These are phyloP conservation scores for Corymbia maculata DNA, from an alignment of 345 rosid genomes.

Conservation along the genomic window DNA sequence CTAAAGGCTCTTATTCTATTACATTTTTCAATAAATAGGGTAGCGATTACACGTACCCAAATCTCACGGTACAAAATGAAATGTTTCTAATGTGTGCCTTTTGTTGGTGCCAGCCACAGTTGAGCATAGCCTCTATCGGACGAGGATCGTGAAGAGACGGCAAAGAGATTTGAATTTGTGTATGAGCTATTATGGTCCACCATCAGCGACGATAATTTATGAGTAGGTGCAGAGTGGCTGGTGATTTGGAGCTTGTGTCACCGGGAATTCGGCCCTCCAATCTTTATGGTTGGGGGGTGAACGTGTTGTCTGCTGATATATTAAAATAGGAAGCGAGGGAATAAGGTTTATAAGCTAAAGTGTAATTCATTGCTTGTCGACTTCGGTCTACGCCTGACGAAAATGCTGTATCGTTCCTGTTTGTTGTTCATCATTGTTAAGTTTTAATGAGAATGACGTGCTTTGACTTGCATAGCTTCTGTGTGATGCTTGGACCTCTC, in stretches of 20 bases:
- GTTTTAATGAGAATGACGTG: background rate
- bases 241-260: background rate
- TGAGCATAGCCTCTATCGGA: slow-evolving; percentile 42
- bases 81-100: background rate
- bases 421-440: background rate
- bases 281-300: background rate
- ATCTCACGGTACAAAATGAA: too few species aligned
- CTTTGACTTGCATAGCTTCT: background rate
- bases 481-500: background rate
- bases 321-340: background rate
- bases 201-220: slow-evolving; percentile 44
- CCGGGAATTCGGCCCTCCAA: background rate
- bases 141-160: slow-evolving; percentile 74
- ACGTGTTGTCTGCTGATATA: background rate
- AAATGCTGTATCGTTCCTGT: background rate
- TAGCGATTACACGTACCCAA: too few species aligned
- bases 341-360: background rate
- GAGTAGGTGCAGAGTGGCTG: background rate
- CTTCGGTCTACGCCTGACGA: background rate
- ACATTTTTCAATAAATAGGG: too few species aligned
- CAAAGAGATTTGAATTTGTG: slow-evolving; percentile 55
- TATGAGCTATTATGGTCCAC: slow-evolving; percentile 65
- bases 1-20: too few species aligned
- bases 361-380: background rate
- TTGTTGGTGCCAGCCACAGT: slow-evolving; percentile 29